A percentile compares a stretch with the other conserved stretches of the same genome.
phyloP scores from a whole-genome alignment of 2,329 filamentous ascomycete species.

The Cytospora schulzeri region DNA sequence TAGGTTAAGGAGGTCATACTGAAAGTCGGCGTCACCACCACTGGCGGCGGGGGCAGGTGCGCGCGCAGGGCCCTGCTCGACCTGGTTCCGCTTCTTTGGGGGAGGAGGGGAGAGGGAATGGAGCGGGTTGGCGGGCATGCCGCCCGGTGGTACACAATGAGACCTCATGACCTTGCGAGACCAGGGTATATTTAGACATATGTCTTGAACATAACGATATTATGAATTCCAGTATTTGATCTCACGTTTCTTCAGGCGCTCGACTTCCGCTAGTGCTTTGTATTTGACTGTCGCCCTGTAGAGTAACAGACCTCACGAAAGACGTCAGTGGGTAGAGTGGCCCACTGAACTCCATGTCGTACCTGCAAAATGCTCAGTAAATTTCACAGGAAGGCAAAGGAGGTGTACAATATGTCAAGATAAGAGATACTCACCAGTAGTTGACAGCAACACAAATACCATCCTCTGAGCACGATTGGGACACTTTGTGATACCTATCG shows the following conservation, averaged over 20 bases:
- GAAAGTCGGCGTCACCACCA: too few species aligned
- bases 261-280: background rate
- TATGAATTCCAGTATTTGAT: background rate
- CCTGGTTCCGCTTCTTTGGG: too few species aligned
- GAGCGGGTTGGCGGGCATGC: background rate
- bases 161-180: background rate
- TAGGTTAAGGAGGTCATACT: too few species aligned
- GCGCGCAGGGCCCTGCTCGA: too few species aligned
- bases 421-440: constrained; percentile 63
- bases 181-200: background rate
- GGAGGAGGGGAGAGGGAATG: background rate
- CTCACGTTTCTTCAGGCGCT: background rate
- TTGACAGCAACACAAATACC: constrained; percentile 79
- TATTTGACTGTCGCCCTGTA: constrained; percentile 10
- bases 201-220: background rate
- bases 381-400: background rate
- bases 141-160: background rate
- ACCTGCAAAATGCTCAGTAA: constrained; percentile 41
- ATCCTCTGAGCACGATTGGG: constrained; percentile 67
- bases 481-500: constrained; percentile 75
- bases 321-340: constrained; percentile 51
- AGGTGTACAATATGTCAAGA: too few species aligned
- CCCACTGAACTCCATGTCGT: constrained; percentile 61
- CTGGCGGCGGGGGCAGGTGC: too few species aligned
- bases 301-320: constrained; percentile 38